phyloP scores from a whole-genome alignment of 192 early-diverging fungal species.

The Umbelopsis ramanniana region DNA sequence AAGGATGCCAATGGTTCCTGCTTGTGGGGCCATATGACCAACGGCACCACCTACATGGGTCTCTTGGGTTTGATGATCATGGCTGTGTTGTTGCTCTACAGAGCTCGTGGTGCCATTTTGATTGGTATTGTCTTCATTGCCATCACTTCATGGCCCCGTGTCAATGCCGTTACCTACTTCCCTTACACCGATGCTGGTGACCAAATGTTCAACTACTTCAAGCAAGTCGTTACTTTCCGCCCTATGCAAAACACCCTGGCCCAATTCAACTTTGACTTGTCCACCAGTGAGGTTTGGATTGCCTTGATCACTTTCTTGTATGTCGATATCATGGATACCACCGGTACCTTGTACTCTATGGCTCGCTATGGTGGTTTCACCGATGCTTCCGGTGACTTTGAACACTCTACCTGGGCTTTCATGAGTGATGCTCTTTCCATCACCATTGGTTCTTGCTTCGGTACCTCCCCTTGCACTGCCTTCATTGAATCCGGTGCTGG shows the following conservation, averaged over 20 bases:
- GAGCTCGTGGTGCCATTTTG: slow-evolving; percentile 73
- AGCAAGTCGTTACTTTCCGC: slow-evolving; percentile 71
- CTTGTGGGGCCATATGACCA: slow-evolving; percentile 61
- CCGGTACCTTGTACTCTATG: slow-evolving; percentile 87
- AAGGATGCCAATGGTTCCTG: slow-evolving; percentile 67
- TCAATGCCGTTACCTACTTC: slow-evolving; percentile 74
- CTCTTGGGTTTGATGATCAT: slow-evolving; percentile 76
- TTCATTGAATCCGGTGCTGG: slow-evolving; percentile 86
- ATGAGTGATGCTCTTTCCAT: slow-evolving; percentile 71
- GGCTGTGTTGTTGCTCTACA: slow-evolving; percentile 62
- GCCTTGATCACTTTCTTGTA: slow-evolving; percentile 86
- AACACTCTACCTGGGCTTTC: slow-evolving; percentile 76
- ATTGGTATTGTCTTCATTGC: slow-evolving; percentile 73
- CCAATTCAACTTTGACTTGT: slow-evolving; percentile 65
- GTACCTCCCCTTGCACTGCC: slow-evolving; percentile 75
- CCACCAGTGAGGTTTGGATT: slow-evolving; percentile 70
- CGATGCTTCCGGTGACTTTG: slow-evolving; percentile 79
- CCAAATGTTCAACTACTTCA: slow-evolving; percentile 69
- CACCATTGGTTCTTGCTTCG: slow-evolving; percentile 71
- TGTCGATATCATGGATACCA: slow-evolving; percentile 87
- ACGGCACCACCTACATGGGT: slow-evolving; percentile 70
- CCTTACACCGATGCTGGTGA: slow-evolving; percentile 67
- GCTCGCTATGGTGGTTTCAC: slow-evolving; percentile 80
- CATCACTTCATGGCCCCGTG: slow-evolving; percentile 74
- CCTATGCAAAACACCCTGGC: slow-evolving; percentile 61